Base-by-base conservation (phyloP, 176 grass and related monocot genomes). In the Luzula sylvatica region DNA sequence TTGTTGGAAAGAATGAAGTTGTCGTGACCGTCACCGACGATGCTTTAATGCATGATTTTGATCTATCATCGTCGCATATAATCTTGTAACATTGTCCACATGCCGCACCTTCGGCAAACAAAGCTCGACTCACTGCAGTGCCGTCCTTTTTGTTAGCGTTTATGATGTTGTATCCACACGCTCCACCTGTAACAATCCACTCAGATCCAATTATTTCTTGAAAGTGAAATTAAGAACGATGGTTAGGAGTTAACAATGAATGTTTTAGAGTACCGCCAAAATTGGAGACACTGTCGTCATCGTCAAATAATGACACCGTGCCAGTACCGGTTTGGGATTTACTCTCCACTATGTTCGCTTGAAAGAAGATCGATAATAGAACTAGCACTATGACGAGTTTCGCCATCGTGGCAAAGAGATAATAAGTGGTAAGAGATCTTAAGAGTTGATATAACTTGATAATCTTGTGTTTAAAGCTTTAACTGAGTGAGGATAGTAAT, bases 61-160 rank as follows among this genome's bases (percentile, higher is more conserved):
- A 64, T 15, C 41, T 23, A 9, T 48, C 23, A 11, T 4, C 19
- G 16, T 64, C 42, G 16, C 59, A 64, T 1, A 2, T 64, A 41
- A 64, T 64, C 4, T 30, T 64, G 15, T 49, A 48, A 11, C 59
- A 64, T 20, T 64, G 42, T 26, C 59, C 59, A 9, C 59, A 64
- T 13, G 42, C 26, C 28, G 26, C 24, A 16, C 42, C 59, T 8
- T 64, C 25, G 2, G 26, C 29, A n/a, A 64, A 64, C 25, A 64
- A 12, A 5, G 4, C 42, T 12, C 5, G 1, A 64, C 59, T 64
- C 5, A 64, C 7, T 19, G 41, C 59, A 1, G 42, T 12, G 1
- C 35, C 23, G 16, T 64, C 43, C 15, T 64, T 64, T 15, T 27
- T 26, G 0, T 44, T 15, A 8, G 59, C 59, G 13, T 64, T 32